Evolutionary conservation across 2,329 filamentous ascomycete genomes (phyloP).

Genomic region (Colletotrichum falcatum): DNA sequence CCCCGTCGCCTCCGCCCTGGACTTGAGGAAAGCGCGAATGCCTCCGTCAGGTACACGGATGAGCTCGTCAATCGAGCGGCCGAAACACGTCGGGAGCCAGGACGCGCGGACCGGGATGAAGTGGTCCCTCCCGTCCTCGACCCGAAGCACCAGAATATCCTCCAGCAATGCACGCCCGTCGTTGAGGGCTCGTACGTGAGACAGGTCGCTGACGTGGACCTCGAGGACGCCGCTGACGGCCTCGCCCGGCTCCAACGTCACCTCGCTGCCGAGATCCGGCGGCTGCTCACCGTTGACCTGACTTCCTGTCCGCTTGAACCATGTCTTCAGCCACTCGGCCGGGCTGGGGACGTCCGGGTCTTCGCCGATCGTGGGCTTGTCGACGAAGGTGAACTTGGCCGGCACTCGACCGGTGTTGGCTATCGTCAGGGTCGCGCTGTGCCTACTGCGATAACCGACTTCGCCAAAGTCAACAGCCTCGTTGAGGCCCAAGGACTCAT

Average conservation of each 20-base stretch:
- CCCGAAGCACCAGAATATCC: constrained; percentile 87
- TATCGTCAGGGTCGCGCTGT: constrained; percentile 79
- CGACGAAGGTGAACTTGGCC: constrained; percentile 84
- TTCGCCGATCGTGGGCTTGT: constrained; percentile 69
- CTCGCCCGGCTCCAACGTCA: constrained; percentile 86
- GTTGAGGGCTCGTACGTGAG: constrained; percentile 78
- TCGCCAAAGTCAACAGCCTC: constrained; percentile 83
- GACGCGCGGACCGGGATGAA: constrained; percentile 84
- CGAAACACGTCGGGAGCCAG: constrained; percentile 87
- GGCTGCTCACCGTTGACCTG: constrained; percentile 49
- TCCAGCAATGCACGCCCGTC: constrained; percentile 75
- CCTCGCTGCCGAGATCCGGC: constrained; percentile 56
- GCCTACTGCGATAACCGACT: constrained; percentile 75
- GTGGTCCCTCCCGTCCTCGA: constrained; percentile 87
- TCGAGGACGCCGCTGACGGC: constrained; percentile 78
- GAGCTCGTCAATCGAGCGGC: constrained; percentile 87
- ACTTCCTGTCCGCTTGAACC: constrained; percentile 66
- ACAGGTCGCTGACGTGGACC: constrained; percentile 72
- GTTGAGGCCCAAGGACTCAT: constrained; percentile 53
- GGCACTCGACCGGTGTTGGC: constrained; percentile 91
- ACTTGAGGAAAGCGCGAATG: constrained; percentile 66
- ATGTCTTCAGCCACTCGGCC: constrained; percentile 78
- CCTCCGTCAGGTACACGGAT: constrained; percentile 87
- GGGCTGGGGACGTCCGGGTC: constrained; percentile 52
- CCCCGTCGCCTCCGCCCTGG: constrained; percentile 48